These are phyloP conservation scores for Fomitopsis betulina DNA, from an alignment of 1,284 basidiomycete genomes.

Conservation along the genomic window DNA sequence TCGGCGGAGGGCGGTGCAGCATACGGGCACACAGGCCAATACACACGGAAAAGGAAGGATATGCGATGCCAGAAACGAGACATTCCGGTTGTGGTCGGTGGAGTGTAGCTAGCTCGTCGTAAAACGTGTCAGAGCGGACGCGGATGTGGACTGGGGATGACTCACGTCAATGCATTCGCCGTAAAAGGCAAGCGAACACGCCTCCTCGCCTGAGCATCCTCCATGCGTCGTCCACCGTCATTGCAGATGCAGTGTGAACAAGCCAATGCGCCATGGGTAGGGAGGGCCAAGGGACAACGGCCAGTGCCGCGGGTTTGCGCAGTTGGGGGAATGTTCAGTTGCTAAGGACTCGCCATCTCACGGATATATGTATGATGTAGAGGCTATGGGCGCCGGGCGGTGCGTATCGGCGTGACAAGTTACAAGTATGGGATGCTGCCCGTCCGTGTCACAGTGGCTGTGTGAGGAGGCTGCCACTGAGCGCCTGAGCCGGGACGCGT, in stretches of 20 bases:
- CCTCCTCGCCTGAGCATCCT: background rate
- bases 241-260: background rate
- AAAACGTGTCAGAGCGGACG: background rate
- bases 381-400: too few relatives aligned
- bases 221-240: background rate
- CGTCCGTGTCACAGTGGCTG: too few relatives aligned
- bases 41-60: background rate
- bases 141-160: background rate
- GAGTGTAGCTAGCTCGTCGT: background rate
- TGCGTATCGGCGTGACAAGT: too few relatives aligned
- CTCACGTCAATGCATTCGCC: background rate
- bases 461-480: too few relatives aligned
- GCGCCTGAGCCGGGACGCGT: too few relatives aligned
- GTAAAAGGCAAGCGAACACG: background rate
- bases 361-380: too few relatives aligned
- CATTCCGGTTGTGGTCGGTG: background rate
- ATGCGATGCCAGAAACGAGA: background rate
- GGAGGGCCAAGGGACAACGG: too few relatives aligned
- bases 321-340: too few relatives aligned
- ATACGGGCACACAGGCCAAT: background rate
- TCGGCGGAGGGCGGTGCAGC: background rate
- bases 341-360: too few relatives aligned
- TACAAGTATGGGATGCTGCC: too few relatives aligned
- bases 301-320: too few relatives aligned
- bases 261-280: too few relatives aligned